Evolutionary conservation across 2,329 filamentous ascomycete genomes (phyloP), one percentile per base, ranked within the genome.

Genomic region (Myriangium duriaei): DNA sequence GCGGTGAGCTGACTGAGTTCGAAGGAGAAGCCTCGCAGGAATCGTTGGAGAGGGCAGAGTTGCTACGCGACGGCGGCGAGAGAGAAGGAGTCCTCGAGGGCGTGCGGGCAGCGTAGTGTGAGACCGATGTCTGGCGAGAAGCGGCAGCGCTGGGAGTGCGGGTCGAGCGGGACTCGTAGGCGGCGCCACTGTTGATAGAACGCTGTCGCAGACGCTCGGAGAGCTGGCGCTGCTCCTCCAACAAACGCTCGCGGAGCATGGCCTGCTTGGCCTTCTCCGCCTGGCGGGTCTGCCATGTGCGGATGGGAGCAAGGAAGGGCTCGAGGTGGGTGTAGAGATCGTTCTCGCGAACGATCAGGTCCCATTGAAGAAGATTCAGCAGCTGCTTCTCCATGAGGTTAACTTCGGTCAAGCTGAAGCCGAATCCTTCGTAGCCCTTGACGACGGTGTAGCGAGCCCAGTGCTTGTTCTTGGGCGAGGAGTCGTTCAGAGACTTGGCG

Each of bases 361-460:
- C 85, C 85, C 87, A 98, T 57, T 95, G 83, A 32, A 98, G 71
- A 30, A 98, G 74, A 67, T 85, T 91, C 37, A 98, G 79, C 18
- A 98, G 73, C 64, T 98, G 91, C 72, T 93, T 92, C 72, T 98
- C 91, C 91, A 98, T 98, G 45, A 96, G 72, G 68, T 98, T 98
- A 52, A 98, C 91, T 65, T 98, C 91, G 24, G 84, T 91, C 49
- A 87, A 72, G 52, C 79, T 88, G 70, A 98, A 96, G 51, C 86
- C 83, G 54, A 96, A 98, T 54, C 69, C 74, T 9, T 77, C 76
- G 58, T 69, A 80, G 38, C 73, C 75, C 45, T 70, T 71, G 50
- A 94, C 79, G 52, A 79, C 67, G 43, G 81, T 93, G 69, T 96
- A 98, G 53, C 78, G 80, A 47, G 91, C 87, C 91, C 91, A 98